phyloP scores from a whole-genome alignment of 2,329 filamentous ascomycete species.

The Xylariomycetidae sp. region DNA sequence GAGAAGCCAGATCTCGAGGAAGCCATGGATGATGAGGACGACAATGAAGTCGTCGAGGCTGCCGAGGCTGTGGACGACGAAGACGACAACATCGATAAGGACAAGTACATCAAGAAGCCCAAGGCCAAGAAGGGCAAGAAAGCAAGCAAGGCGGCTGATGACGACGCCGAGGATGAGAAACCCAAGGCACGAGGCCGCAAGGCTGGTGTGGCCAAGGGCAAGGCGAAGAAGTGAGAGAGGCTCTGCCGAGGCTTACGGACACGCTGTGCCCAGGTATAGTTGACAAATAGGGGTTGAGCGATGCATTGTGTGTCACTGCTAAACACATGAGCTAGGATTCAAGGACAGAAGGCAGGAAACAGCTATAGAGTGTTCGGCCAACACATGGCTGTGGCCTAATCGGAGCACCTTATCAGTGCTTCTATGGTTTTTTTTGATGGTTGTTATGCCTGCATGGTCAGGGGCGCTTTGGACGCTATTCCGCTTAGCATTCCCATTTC shows the following conservation, averaged over 20 bases:
- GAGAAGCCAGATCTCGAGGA: constrained; percentile 93
- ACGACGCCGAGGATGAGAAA: constrained; percentile 41
- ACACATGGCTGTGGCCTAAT: too few species aligned
- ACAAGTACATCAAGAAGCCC: constrained; percentile 92
- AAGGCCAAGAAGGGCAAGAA: constrained; percentile 62
- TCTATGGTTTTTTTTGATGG: too few species aligned
- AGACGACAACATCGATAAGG: constrained; percentile 73
- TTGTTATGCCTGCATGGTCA: too few species aligned
- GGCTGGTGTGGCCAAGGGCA: constrained; percentile 19
- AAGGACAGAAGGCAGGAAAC: too few species aligned
- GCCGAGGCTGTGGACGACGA: constrained; percentile 64
- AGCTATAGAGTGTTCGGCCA: too few species aligned
- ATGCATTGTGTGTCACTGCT: not conserved
- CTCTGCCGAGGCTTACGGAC: too few species aligned
- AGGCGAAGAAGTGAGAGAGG: constrained; percentile 24
- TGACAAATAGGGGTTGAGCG: too few species aligned
- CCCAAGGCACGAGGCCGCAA: constrained; percentile 37
- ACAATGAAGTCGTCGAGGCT: constrained; percentile 53
- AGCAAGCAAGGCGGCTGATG: constrained; percentile 33
- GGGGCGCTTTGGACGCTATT: too few species aligned
- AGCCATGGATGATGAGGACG: constrained; percentile 87
- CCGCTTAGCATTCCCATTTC: too few species aligned
- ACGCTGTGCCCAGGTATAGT: too few species aligned
- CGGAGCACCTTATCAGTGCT: too few species aligned
- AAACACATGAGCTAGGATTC: too few species aligned